These are phyloP conservation scores for Lathyrus oleraceus DNA, from an alignment of 306 rosid species.

Conservation along the genomic window DNA sequence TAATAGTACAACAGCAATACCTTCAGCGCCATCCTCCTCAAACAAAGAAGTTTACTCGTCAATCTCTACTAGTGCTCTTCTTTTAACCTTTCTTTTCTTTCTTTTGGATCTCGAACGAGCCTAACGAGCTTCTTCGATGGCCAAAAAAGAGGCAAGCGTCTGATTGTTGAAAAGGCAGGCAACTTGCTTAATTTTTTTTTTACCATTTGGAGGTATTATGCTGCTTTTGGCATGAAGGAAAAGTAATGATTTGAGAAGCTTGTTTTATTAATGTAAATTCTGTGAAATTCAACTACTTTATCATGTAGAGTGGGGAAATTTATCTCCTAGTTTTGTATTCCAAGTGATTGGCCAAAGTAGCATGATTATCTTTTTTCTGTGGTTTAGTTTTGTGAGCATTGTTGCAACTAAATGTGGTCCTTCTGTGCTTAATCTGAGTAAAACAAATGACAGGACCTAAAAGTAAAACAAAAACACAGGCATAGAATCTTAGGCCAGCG, in stretches of 20 bases:
- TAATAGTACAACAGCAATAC: constrained; percentile 61
- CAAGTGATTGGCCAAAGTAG: neutral
- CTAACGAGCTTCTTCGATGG: constrained; percentile 22
- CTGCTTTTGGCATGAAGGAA: constrained; percentile 32
- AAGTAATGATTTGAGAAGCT: constrained; percentile 11
- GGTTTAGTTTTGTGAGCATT: constrained; percentile 6
- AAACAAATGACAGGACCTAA: neutral
- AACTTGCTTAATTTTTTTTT: constrained; percentile 31
- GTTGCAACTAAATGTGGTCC: neutral
- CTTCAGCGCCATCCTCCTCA: constrained; percentile 59
- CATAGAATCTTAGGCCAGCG: neutral
- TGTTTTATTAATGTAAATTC: constrained; percentile 29
- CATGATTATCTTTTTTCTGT: neutral
- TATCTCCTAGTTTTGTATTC: constrained; percentile 8
- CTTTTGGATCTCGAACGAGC: constrained; percentile 36
- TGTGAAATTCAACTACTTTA: constrained; percentile 17
- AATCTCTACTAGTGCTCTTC: constrained; percentile 37
- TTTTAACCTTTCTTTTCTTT: constrained; percentile 34
- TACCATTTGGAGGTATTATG: constrained; percentile 35
- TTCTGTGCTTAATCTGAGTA: neutral
- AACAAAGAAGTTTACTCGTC: constrained; percentile 37
- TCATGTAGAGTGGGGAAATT: constrained; percentile 24
- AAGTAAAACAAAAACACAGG: neutral
- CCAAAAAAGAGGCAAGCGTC: neutral
- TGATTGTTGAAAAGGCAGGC: constrained; percentile 27